phyloP scores from a whole-genome alignment of 176 grass and related monocot genomes.

The Rhynchospora breviuscula region DNA sequence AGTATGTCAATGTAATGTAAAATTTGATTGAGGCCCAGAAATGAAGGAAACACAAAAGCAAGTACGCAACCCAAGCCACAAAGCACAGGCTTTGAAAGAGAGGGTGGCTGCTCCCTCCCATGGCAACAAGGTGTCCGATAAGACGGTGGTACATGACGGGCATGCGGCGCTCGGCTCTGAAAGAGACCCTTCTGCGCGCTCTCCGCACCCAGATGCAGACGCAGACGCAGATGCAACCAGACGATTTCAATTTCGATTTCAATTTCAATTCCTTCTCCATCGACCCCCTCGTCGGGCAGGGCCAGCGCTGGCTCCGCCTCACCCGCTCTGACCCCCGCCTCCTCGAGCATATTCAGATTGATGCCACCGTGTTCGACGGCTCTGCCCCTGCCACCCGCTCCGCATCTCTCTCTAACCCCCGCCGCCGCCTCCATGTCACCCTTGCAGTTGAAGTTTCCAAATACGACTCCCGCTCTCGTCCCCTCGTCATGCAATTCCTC shows the following conservation, averaged over 20 bases:
- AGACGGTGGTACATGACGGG: constrained; percentile 46
- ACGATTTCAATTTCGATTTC: too few relatives aligned
- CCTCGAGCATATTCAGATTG: constrained; percentile 51
- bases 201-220: constrained; percentile 51
- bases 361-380: constrained; percentile 66
- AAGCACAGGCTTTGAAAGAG: too few relatives aligned
- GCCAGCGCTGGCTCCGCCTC: constrained; percentile 51
- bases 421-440: constrained; percentile 57
- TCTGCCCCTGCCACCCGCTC: constrained; percentile 41
- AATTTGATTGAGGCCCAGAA: too few relatives aligned
- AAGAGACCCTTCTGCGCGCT: constrained; percentile 65
- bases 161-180: constrained; percentile 54
- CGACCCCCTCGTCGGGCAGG: constrained; percentile 50
- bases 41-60: too few relatives aligned
- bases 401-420: too few relatives aligned
- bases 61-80: too few relatives aligned
- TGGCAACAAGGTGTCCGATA: too few relatives aligned
- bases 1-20: too few relatives aligned
- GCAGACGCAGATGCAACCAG: too few relatives aligned
- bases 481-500: constrained; percentile 42
- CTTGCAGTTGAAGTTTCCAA: constrained; percentile 58
- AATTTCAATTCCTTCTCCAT: constrained; percentile 27
- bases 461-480: background rate
- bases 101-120: too few relatives aligned
- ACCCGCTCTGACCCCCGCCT: background rate